phyloP scores from a whole-genome alignment of 192 early-diverging fungal species.

The Linnemannia elongata region DNA sequence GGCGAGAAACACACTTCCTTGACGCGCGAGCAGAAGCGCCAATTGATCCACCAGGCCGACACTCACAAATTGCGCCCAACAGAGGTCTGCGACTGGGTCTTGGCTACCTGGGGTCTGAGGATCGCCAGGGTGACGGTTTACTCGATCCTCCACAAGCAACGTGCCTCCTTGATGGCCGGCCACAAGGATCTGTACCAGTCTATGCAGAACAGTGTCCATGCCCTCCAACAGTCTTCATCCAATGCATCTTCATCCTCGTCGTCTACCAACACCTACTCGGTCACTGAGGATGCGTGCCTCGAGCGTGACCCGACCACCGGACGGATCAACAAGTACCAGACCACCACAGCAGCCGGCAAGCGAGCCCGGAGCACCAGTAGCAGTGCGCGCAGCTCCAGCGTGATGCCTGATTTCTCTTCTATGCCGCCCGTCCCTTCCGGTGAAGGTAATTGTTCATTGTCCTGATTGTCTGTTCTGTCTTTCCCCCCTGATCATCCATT shows the following conservation, averaged over 20 bases:
- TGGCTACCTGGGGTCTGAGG: conserved; percentile 50
- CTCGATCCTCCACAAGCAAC: conserved; percentile 54
- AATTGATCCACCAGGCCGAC: conserved; percentile 53
- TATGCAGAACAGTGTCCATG: conserved; percentile 24
- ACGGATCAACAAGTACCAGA: conserved; percentile 29
- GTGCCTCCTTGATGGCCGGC: conserved; percentile 53
- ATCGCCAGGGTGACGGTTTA: conserved; percentile 55
- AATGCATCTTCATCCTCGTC: conserved; percentile 6
- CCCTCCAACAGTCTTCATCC: not conserved
- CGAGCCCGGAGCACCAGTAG: conserved; percentile 10
- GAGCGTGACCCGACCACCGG: conserved; percentile 15
- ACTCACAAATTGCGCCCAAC: conserved; percentile 52
- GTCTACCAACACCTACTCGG: conserved; percentile 10
- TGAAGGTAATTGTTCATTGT: conserved; percentile 22
- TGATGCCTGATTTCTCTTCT: conserved; percentile 15
- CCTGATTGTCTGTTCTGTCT: not conserved
- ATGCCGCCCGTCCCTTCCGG: not conserved
- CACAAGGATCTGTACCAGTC: conserved; percentile 46
- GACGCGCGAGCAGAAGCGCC: conserved; percentile 54
- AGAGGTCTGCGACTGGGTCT: conserved; percentile 54
- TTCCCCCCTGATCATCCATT: not conserved
- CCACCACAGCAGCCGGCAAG: not conserved
- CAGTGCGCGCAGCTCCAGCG: conserved; percentile 9
- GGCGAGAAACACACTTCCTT: conserved; percentile 55
- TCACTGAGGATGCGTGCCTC: conserved; percentile 17